A percentile compares a stretch with the other conserved stretches of the same genome.
These are phyloP conservation scores for Pisolithus thermaeus DNA, from an alignment of 1,284 basidiomycete species.

Conservation along the genomic window DNA sequence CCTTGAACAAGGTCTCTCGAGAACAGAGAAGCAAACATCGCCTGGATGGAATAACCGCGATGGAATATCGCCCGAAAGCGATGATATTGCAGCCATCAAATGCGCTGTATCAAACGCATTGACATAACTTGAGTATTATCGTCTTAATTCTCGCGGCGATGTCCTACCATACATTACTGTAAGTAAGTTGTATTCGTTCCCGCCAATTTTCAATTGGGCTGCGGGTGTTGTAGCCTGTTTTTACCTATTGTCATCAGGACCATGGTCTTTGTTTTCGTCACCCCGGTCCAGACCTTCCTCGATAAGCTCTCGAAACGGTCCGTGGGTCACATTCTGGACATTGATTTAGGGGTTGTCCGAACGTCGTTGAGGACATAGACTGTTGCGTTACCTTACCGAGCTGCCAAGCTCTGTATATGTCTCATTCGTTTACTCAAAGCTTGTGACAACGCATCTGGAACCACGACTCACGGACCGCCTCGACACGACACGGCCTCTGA, in stretches of 20 bases:
- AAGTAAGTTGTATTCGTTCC: no score
- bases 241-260: background rate
- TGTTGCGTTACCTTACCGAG: constrained; percentile 28
- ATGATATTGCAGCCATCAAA: no score
- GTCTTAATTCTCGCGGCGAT: no score
- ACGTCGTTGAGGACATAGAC: constrained; percentile 32
- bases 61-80: no score
- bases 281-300: constrained; percentile 9
- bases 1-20: no score
- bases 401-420: constrained; percentile 73
- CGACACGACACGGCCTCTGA: constrained; percentile 39
- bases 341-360: constrained; percentile 50
- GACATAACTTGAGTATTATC: no score
- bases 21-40: no score
- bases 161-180: no score
- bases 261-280: constrained; percentile 11
- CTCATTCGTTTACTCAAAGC: constrained; percentile 52
- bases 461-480: constrained; percentile 12
- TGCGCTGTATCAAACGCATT: no score
- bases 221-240: no score
- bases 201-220: no score
- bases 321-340: constrained; percentile 46
- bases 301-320: constrained; percentile 28
- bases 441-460: constrained; percentile 11
- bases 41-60: no score